Evolutionary conservation across 345 rosid species (phyloP).

Genomic region (Citrus hindsii): DNA sequence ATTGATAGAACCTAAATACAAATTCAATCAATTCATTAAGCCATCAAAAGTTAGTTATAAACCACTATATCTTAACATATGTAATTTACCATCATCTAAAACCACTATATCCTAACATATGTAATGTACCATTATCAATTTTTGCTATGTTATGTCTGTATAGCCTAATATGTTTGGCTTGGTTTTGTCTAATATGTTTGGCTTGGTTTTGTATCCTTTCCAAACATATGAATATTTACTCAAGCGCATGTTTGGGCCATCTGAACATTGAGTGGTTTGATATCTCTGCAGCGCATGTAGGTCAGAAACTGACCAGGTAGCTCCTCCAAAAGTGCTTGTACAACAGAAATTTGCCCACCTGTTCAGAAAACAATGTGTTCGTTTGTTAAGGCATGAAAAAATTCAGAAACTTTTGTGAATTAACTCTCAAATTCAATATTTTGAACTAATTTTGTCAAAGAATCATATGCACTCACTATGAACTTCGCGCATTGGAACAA

Average conservation of each 20-base stretch:
- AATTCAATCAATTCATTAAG: too few species aligned
- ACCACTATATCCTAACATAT: too few species aligned
- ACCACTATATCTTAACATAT: too few species aligned
- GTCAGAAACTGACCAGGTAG: constrained; percentile 81
- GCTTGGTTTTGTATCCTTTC: background rate
- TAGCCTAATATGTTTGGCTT: too few species aligned
- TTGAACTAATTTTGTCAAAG: background rate
- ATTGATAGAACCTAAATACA: too few species aligned
- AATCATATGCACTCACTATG: constrained; percentile 45
- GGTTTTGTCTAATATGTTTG: too few species aligned
- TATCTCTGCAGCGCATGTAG: constrained; percentile 55
- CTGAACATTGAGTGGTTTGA: constrained; percentile 38
- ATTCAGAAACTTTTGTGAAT: background rate
- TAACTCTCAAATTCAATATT: background rate
- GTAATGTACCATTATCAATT: too few species aligned
- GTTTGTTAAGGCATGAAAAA: background rate
- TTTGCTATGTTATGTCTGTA: too few species aligned
- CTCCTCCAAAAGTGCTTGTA: constrained; percentile 80
- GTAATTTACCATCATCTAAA: too few species aligned
- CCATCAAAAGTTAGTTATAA: too few species aligned
- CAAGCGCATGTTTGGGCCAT: background rate
- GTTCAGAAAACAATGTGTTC: background rate
- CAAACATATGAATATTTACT: background rate
- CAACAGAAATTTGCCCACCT: constrained; percentile 70
- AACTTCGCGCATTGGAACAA: constrained; percentile 77